Base-by-base conservation (phyloP, 768 basidiomycete species). In the Collybiopsis confluens region DNA sequence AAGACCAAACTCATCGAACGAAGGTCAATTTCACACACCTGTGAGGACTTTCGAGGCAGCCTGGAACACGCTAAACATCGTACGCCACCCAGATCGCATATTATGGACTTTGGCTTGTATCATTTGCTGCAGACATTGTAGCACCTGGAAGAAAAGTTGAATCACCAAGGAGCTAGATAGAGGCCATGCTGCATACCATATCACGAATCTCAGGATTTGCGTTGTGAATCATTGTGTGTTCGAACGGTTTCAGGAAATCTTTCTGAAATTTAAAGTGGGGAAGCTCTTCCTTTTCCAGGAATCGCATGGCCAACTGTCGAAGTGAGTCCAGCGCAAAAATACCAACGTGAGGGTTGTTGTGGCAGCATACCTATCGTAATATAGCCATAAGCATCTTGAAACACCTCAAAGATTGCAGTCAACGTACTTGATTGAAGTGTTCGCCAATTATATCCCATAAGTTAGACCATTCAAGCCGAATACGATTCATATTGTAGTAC, bases 221-320 rank as follows among this genome's bases (percentile, higher is more conserved):
- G 68, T 98, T 99, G 65, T 98, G 90, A 41, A 88, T 79, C 92
- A 99, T 99, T 1, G 97, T 95, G 66, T 97, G 88, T 70, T 98
- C 95, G 66, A 98, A 99, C 0, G 97, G 97, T 64, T 93, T 92
- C 57, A 99, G 71, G 72, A 99, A 99, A 66, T 99, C 96, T 70
- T 98, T 99, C 64, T 99, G 97, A 69, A 99, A 99, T 64, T 95
- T 93, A 80, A 98, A 99, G 71, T 98, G 94, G 2, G 94, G 84
- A 56, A 99, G 66, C 68, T 99, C 97, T 64, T 98, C 97, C 69
- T 98, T 99, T 70, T 98, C 97, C 62, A 99, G 78, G 70, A 99
- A 99, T 35, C 97, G 86, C 93, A 97, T 97, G 2, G 97, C 94
- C 45, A 99, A 73, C 68, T 99, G 97, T 18, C 97, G 86, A 10